phyloP scores from a whole-genome alignment of 768 basidiomycete genomes.

The Lentinus brumalis region DNA sequence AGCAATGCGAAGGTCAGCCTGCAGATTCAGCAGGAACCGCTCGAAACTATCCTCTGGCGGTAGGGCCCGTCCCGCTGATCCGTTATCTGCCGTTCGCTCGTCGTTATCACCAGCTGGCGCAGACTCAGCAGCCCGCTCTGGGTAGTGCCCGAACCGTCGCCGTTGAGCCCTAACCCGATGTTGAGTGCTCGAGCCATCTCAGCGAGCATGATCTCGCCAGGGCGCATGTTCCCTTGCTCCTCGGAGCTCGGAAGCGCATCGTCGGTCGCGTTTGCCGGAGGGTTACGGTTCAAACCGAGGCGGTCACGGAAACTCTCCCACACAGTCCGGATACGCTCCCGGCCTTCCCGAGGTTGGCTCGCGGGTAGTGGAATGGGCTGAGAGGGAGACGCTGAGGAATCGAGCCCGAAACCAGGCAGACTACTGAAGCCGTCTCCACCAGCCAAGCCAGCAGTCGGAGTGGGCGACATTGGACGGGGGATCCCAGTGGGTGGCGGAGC shows the following conservation, averaged over 20 bases:
- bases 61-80: slow-evolving; percentile 18
- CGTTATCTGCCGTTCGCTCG: not conserved
- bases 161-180: slow-evolving; percentile 53
- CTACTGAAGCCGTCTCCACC: slow-evolving; percentile 33
- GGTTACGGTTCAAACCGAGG: slow-evolving; percentile 46
- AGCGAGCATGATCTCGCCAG: slow-evolving; percentile 67
- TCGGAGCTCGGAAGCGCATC: not conserved
- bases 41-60: slow-evolving; percentile 75
- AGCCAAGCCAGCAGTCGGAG: slow-evolving; percentile 40
- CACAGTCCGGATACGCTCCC: slow-evolving; percentile 57
- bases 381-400: slow-evolving; percentile 4
- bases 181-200: slow-evolving; percentile 85
- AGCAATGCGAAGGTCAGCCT: slow-evolving; percentile 67
- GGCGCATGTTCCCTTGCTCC: slow-evolving; percentile 44
- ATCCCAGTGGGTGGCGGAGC: slow-evolving; percentile 22
- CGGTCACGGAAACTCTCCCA: slow-evolving; percentile 73
- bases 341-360: slow-evolving; percentile 21
- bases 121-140: not conserved
- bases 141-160: slow-evolving; percentile 3
- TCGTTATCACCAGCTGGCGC: not conserved
- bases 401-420: slow-evolving; percentile 22
- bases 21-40: slow-evolving; percentile 77
- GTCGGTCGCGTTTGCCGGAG: not conserved
- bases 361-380: slow-evolving; percentile 1
- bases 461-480: slow-evolving; percentile 42